phyloP scores from a whole-genome alignment of 108 stramenopile species.

The Aurantiochytrium sp. region DNA sequence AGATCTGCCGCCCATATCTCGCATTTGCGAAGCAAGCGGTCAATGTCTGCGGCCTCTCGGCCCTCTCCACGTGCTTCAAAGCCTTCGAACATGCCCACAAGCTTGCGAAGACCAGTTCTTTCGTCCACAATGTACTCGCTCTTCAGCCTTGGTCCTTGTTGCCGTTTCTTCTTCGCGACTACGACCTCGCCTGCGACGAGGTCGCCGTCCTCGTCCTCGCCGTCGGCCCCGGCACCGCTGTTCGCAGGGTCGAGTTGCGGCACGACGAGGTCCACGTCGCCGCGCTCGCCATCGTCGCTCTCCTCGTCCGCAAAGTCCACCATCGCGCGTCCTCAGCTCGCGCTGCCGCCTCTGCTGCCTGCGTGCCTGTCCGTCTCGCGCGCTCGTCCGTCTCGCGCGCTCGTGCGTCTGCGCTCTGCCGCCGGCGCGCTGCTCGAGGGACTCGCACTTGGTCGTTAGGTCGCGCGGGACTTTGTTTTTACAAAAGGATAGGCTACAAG shows the following conservation, averaged over 20 bases:
- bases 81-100: neutral
- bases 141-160: neutral
- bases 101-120: neutral
- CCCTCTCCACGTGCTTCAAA: neutral
- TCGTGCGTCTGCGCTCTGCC: too few species aligned
- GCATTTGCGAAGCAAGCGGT: neutral
- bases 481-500: too few species aligned
- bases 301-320: neutral
- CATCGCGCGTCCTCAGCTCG: neutral
- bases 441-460: too few species aligned
- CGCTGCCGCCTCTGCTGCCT: too few species aligned
- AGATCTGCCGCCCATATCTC: neutral
- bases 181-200: neutral
- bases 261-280: neutral
- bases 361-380: too few species aligned
- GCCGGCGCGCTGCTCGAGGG: too few species aligned
- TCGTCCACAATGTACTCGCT: neutral
- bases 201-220: slow-evolving; percentile 20
- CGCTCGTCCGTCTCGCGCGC: too few species aligned
- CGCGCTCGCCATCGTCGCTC: neutral
- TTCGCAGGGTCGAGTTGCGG: neutral
- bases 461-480: too few species aligned
- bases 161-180: neutral
- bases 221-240: neutral
- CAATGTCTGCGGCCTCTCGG: neutral